phyloP scores from a whole-genome alignment of 768 basidiomycete genomes.

The Leccinum subtestaceum region DNA sequence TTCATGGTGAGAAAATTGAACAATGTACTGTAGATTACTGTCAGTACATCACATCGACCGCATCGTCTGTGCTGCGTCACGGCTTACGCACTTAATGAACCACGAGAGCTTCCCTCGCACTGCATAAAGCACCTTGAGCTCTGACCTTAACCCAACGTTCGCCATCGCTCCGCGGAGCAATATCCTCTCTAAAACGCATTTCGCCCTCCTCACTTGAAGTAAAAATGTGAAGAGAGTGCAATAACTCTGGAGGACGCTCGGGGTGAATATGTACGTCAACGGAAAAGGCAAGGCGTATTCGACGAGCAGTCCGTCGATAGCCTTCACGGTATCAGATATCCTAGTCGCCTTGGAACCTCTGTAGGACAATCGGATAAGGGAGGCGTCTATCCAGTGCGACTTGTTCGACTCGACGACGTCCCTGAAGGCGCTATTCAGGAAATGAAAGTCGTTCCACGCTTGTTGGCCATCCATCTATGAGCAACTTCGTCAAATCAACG shows the following conservation, averaged over 20 bases:
- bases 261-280: constrained; percentile 72
- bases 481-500: neutral
- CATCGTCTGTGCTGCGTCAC: neutral
- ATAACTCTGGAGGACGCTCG: constrained; percentile 54
- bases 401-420: constrained; percentile 57
- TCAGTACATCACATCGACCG: neutral
- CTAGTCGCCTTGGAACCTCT: constrained; percentile 46
- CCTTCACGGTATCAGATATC: constrained; percentile 55
- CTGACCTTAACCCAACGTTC: constrained; percentile 36
- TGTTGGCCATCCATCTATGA: constrained; percentile 73
- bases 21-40: constrained; percentile 46
- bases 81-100: constrained; percentile 73
- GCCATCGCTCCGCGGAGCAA: constrained; percentile 53
- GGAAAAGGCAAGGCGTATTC: constrained; percentile 85
- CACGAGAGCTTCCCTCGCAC: constrained; percentile 76
- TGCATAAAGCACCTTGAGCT: constrained; percentile 71
- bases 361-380: constrained; percentile 71
- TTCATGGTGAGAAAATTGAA: constrained; percentile 73
- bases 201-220: constrained; percentile 71
- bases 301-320: constrained; percentile 62
- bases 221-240: constrained; percentile 68
- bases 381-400: constrained; percentile 58
- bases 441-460: constrained; percentile 79
- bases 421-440: constrained; percentile 72
- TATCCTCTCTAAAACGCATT: constrained; percentile 66